Evolutionary conservation across 148 eudicot species (phyloP), one percentile per base, ranked within the genome.

Genomic region (Polygonum maritimum): DNA sequence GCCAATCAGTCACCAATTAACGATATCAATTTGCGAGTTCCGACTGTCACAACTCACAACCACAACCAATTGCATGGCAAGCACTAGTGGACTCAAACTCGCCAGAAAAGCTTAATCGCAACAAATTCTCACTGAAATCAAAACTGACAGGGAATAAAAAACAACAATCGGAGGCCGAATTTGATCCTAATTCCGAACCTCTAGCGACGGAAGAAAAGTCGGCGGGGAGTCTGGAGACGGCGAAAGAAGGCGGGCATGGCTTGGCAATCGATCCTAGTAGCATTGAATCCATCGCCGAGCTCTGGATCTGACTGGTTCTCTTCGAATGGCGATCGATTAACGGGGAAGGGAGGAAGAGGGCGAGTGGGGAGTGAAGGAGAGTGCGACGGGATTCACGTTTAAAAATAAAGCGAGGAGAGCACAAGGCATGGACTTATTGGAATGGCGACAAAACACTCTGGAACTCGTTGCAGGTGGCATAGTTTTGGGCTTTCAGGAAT

Each of bases 201-300:
- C 41, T 72, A 10, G 84, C 54, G 62, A 41, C 35, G 7, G 86
- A 74, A 58, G 81, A 73, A 9, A 75, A 36, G 7, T 69, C 77
- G 54, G 85, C 71, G 7, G 80, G 19, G 60, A n/a, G 60, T 54
- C 60, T 54, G 60, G 60, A 38, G 74, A 75, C 48, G 15, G 81
- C 82, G 55, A 83, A 80, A 2, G 81, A 44, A 41, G 47, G 73
- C 39, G 63, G 58, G 54, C 74, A 57, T 26, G 85, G 83, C 74
- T 81, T 86, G n/a, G 84, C 76, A 54, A 76, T 74, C 19, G 84
- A 86, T 71, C 86, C 82, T 55, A 84, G 57, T 18, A 84, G 80
- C 60, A 84, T 73, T 74, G 86, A 84, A 67, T 84, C 83, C 91
- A 88, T 86, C 74, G 75, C 58, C 63, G 5, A 57, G 40, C 73